These are phyloP conservation scores for Rosa lucieae DNA, from an alignment of 306 rosid species.

Conservation along the genomic window DNA sequence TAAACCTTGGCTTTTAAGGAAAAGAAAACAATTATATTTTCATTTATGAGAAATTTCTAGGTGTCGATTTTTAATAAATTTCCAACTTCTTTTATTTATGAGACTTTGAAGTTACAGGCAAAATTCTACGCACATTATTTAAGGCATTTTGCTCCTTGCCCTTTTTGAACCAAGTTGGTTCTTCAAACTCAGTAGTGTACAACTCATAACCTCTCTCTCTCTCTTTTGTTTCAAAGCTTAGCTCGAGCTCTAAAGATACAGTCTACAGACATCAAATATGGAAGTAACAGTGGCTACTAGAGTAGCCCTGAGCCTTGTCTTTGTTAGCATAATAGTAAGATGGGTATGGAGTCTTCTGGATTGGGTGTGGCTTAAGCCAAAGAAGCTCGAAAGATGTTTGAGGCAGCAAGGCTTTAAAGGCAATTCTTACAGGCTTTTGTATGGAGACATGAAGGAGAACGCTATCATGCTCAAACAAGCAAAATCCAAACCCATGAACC, in stretches of 20 bases:
- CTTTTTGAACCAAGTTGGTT: too few relatives aligned
- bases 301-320: not conserved
- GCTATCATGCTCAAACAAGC: constrained; percentile 30
- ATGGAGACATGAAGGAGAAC: constrained; percentile 36
- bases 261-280: not conserved
- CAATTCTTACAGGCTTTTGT: constrained; percentile 37
- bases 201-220: not conserved
- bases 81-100: not conserved
- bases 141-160: too few relatives aligned
- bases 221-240: not conserved
- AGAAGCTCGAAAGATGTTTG: constrained; percentile 40
- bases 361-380: constrained; percentile 63
- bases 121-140: too few relatives aligned
- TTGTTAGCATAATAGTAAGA: not conserved
- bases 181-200: too few relatives aligned
- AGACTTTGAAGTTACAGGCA: not conserved
- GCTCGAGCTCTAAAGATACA: not conserved
- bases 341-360: constrained; percentile 44
- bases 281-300: not conserved
- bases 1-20: too few relatives aligned
- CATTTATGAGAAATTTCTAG: not conserved
- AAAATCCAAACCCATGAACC: constrained; percentile 35
- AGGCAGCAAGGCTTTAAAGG: constrained; percentile 49
- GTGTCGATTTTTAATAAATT: not conserved
- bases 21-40: too few relatives aligned